phyloP scores from a whole-genome alignment of 345 rosid genomes.

The Raphanus sativus region DNA sequence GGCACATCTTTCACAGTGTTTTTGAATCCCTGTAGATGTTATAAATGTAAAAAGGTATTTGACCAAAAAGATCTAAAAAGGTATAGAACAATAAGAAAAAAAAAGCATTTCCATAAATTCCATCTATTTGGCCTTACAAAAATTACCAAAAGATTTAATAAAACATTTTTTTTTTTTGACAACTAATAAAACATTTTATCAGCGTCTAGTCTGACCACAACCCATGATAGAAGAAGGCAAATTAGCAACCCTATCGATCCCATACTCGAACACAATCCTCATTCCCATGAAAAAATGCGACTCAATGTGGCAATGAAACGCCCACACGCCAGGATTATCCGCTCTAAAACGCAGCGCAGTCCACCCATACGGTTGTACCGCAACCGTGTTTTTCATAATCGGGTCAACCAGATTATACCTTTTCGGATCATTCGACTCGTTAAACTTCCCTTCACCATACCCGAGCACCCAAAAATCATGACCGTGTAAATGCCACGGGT shows the following conservation, averaged over 20 bases:
- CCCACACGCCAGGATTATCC: conserved; percentile 72
- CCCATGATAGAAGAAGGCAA: conserved; percentile 68
- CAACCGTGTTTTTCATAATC: conserved; percentile 77
- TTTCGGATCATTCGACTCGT: conserved; percentile 44
- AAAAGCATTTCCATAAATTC: background rate
- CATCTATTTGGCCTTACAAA: background rate
- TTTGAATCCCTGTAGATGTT: background rate
- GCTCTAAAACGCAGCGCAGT: conserved; percentile 64
- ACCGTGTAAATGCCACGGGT: conserved; percentile 85
- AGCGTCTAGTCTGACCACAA: conserved; percentile 43
- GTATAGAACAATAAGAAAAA: background rate
- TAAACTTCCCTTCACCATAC: conserved; percentile 62
- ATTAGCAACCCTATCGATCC: conserved; percentile 46
- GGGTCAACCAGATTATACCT: conserved; percentile 61
- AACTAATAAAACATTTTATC: background rate
- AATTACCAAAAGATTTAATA: background rate
- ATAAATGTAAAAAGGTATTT: background rate
- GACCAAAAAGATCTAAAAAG: background rate
- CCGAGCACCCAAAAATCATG: conserved; percentile 88
- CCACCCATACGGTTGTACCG: conserved; percentile 71
- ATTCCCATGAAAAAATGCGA: conserved; percentile 73
- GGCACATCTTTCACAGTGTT: background rate
- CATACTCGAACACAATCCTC: conserved; percentile 65
- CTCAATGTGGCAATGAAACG: conserved; percentile 77
- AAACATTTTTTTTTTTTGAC: too few species aligned